Evolutionary conservation across 371 early-diverging fungal species (phyloP).

Genomic region (Sporodiniella umbellata): DNA sequence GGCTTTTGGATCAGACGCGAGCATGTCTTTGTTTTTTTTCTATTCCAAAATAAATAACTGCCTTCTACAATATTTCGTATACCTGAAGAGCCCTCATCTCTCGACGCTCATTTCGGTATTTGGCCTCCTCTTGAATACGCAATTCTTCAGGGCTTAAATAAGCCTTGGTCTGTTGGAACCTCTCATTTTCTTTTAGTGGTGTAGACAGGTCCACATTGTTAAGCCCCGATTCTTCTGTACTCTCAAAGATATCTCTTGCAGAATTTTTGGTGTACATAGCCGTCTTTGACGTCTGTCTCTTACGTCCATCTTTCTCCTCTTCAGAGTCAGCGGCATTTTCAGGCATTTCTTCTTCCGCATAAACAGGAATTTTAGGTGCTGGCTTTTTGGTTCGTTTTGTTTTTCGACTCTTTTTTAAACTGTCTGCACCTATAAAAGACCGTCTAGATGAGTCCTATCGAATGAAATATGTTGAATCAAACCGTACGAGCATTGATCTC

Average conservation of each 20-base stretch:
- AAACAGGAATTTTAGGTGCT: slow-evolving; percentile 41
- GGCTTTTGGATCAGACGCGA: slow-evolving; percentile 7
- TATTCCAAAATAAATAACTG: too few species aligned
- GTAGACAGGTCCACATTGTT: slow-evolving; percentile 58
- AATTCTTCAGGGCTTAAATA: slow-evolving; percentile 65
- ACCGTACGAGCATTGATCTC: slow-evolving; percentile 40
- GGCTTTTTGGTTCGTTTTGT: slow-evolving; percentile 28
- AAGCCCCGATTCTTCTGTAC: slow-evolving; percentile 34
- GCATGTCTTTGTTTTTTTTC: slow-evolving; percentile 29
- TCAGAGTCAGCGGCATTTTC: slow-evolving; percentile 56
- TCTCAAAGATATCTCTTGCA: slow-evolving; percentile 38
- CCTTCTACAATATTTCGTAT: too few species aligned
- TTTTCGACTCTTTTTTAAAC: slow-evolving; percentile 27
- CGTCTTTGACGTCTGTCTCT: slow-evolving; percentile 9
- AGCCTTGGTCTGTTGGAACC: slow-evolving; percentile 55
- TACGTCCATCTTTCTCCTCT: slow-evolving; percentile 15
- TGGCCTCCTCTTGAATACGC: slow-evolving; percentile 53
- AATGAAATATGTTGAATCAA: not conserved
- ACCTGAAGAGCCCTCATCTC: slow-evolving; percentile 38
- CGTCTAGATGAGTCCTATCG: slow-evolving; percentile 3
- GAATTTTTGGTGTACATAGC: slow-evolving; percentile 21
- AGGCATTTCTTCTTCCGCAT: slow-evolving; percentile 68
- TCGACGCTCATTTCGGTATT: slow-evolving; percentile 37
- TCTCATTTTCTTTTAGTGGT: slow-evolving; percentile 61
- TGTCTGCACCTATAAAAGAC: slow-evolving; percentile 22